Evolutionary conservation across 2,329 filamentous ascomycete species (phyloP).

Genomic region (Alternaria angustiovoidea): DNA sequence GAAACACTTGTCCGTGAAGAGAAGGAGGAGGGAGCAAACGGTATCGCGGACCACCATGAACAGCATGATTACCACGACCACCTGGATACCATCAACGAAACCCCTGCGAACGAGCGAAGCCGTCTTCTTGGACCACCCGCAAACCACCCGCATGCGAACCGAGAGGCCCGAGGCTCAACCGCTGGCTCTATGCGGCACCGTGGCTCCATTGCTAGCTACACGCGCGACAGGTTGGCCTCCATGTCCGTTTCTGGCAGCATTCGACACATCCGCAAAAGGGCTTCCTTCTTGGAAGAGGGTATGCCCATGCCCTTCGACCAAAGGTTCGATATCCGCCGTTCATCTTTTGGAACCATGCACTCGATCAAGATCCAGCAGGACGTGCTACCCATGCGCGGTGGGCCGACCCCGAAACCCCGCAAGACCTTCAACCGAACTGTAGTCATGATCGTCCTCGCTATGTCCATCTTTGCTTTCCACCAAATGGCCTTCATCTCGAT

Average conservation of each 20-base stretch:
- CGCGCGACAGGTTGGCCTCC: conserved; percentile 36
- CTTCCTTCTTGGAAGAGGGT: conserved; percentile 49
- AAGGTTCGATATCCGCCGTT: conserved; percentile 46
- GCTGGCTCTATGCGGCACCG: conserved; percentile 36
- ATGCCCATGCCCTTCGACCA: conserved; percentile 45
- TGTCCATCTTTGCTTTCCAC: conserved; percentile 91
- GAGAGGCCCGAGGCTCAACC: conserved; percentile 42
- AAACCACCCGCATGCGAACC: conserved; percentile 60
- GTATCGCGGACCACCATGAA: conserved; percentile 31
- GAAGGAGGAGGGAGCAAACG: conserved; percentile 50
- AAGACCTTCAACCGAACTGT: conserved; percentile 69
- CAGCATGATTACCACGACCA: conserved; percentile 58
- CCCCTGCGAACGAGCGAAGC: conserved; percentile 70
- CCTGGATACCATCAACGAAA: conserved; percentile 74
- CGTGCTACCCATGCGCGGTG: conserved; percentile 30
- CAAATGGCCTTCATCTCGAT: conserved; percentile 90
- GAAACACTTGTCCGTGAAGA: conserved; percentile 66
- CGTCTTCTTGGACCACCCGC: conserved; percentile 54
- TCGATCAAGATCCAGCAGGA: conserved; percentile 43
- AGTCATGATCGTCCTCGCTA: conserved; percentile 77
- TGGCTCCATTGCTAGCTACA: conserved; percentile 36
- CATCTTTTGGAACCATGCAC: conserved; percentile 50
- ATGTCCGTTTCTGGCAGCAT: conserved; percentile 43
- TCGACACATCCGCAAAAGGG: conserved; percentile 46
- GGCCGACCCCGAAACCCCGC: conserved; percentile 23